Conservation (phyloP, 2,329 filamentous ascomycete genomes). For the Fusarium austroafricanum region DNA sequence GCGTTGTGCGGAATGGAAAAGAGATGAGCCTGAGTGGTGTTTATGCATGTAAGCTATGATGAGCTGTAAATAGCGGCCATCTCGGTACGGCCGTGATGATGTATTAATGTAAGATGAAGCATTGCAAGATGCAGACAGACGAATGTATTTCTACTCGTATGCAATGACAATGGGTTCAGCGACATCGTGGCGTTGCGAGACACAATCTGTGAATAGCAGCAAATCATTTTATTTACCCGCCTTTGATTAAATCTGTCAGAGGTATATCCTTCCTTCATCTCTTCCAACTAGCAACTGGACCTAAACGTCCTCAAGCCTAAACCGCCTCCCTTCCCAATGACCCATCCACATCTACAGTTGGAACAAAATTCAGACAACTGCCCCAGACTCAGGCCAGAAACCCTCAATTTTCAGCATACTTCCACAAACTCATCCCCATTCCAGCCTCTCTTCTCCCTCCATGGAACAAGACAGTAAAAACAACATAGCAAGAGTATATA, state of each 20-base stretch:
- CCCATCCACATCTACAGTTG: conserved; percentile 4
- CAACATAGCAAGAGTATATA: conserved; percentile 15
- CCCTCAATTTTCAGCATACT: not conserved
- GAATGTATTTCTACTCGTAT: not conserved
- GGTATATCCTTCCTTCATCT: conserved; percentile 32
- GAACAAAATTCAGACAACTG: conserved; percentile 8
- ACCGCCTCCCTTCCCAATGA: not conserved
- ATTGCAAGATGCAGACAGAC: not conserved
- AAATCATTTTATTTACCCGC: conserved; percentile 1
- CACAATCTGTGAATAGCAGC: not conserved
- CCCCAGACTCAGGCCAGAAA: not conserved
- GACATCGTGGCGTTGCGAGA: not conserved
- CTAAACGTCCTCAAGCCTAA: not conserved
- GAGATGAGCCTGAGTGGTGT: conserved; percentile 5
- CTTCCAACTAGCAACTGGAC: not conserved
- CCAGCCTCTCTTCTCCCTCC: not conserved
- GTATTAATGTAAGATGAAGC: conserved; percentile 17
- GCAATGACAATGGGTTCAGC: too few relatives aligned
- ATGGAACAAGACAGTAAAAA: conserved; percentile 12
- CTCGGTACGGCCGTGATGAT: conserved; percentile 1
- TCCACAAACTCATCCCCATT: not conserved
- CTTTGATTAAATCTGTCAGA: conserved; percentile 19
- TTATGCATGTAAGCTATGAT: conserved; percentile 19
- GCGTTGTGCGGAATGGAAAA: conserved; percentile 17
- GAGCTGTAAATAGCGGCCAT: conserved; percentile 3